These are phyloP conservation scores for Teratosphaeria viscida DNA, from an alignment of 2,329 filamentous ascomycete species.

Conservation along the genomic window DNA sequence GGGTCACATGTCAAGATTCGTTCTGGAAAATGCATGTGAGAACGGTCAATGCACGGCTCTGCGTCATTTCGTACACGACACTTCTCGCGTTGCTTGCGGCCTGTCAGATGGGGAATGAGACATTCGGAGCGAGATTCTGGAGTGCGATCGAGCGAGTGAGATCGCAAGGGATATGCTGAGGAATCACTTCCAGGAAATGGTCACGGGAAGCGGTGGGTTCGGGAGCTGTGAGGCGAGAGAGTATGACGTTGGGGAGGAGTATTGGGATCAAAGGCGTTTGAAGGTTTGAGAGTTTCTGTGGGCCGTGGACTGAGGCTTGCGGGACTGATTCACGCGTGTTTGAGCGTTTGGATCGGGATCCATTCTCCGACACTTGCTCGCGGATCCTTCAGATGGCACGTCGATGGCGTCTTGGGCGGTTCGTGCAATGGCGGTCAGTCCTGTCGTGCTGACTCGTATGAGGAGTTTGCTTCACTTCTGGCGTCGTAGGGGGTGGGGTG, in stretches of 20 bases:
- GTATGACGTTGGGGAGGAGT: neutral
- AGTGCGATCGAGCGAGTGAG: neutral
- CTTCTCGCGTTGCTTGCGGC: neutral
- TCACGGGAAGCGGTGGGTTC: neutral
- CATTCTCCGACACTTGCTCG: neutral
- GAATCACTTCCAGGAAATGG: neutral
- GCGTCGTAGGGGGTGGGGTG: too few relatives aligned
- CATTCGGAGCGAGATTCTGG: neutral
- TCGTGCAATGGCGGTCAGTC: neutral
- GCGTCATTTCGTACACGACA: too few relatives aligned
- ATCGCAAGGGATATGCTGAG: neutral
- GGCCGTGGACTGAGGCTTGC: neutral
- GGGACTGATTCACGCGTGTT: neutral
- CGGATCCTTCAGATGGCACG: neutral
- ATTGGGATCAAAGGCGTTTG: neutral
- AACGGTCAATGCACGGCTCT: too few relatives aligned
- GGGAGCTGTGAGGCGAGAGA: neutral
- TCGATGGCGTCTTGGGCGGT: neutral
- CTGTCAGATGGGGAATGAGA: neutral
- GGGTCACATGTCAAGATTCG: too few relatives aligned
- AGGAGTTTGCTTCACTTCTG: neutral
- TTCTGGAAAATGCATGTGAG: too few relatives aligned
- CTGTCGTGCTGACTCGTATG: neutral
- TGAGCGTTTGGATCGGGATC: neutral
- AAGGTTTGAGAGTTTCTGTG: neutral